Evolutionary conservation across 768 basidiomycete genomes (phyloP), one percentile per base, ranked within the genome.

Genomic region (Asterophora parasitica): DNA sequence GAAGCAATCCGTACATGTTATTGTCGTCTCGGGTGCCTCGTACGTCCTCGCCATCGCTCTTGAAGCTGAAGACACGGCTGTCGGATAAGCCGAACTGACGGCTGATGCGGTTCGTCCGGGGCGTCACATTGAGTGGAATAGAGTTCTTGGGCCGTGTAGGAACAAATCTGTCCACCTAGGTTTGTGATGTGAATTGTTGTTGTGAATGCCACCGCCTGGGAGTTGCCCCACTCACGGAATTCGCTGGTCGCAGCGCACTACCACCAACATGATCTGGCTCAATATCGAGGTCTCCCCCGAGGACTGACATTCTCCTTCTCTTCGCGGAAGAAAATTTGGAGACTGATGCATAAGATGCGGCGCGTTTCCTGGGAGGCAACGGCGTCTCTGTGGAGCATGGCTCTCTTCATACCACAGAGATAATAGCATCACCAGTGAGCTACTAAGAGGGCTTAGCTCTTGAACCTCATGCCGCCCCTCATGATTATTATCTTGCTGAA

Each of bases 21-120:
- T 65, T 62, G 19, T 75, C 70, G 5, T 67, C 53, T 17, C 45
- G 46, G 4, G 49, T 62, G 17, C 62, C 49, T 4, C 59, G 55
- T 35, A 50, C 37, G 30, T 57, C 61, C 42, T 65, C 54, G 1
- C 64, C 46, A 1, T 65, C 65, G 30, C 81, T 77, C 33, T 70
- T 67, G 60, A 72, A 84, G 39, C 68, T 77, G 45, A 85, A 65
- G 26, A 85, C 59, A 15, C 75, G 73, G 49, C 79, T 78, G 53
- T 78, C 77, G 7, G 75, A 54, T 31, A 85, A 70, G 7, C 83
- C 83, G 36, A 84, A 81, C 19, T 77, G 67, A 53, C 77, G 76
- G 54, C 81, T 78, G 37, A 85, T 81, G 16, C 83, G 76, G 45
- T 74, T 77, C n/a, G 83, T 82, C 13, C 83, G 78, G 10, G 83